These are phyloP conservation scores for Penicillium sp. DNA, from an alignment of 2,329 filamentous ascomycete species.

Conservation along the genomic window DNA sequence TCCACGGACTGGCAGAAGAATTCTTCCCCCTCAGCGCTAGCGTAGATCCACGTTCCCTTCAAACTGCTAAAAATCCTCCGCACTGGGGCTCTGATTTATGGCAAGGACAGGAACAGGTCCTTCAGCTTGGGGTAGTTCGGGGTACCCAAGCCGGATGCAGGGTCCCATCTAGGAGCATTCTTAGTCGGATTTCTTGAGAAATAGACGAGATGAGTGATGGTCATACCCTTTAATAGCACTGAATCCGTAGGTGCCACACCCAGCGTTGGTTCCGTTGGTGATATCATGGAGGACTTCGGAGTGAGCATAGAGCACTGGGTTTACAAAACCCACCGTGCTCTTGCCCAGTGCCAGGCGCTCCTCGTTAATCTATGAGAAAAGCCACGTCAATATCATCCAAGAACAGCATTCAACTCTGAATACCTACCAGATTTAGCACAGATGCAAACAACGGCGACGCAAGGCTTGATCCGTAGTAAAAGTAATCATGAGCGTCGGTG, in stretches of 20 bases:
- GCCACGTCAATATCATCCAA: no score
- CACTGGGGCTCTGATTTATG: constrained; percentile 5
- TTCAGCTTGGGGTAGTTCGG: constrained; percentile 33
- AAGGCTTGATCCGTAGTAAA: constrained; percentile 30
- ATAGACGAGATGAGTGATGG: not conserved
- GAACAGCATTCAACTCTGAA: no score
- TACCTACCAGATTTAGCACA: constrained; percentile 30
- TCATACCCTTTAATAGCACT: constrained; percentile 26
- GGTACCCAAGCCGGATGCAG: constrained; percentile 33
- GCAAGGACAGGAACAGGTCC: constrained; percentile 28
- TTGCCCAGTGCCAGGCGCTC: constrained; percentile 48
- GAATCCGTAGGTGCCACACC: constrained; percentile 30
- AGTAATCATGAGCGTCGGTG: constrained; percentile 15
- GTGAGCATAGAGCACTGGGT: constrained; percentile 45
- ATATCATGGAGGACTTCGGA: constrained; percentile 43
- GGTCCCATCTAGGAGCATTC: constrained; percentile 28
- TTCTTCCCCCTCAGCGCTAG: no score
- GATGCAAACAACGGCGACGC: constrained; percentile 31
- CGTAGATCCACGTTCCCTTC: no score
- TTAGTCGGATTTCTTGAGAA: not conserved
- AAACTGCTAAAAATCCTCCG: no score
- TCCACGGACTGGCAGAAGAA: no score
- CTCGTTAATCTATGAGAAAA: constrained; percentile 45
- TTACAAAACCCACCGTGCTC: constrained; percentile 52
- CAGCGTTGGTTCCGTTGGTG: constrained; percentile 36